Percentiles rank a stretch among this genome's conserved stretches.
phyloP scores from a whole-genome alignment of 2,329 filamentous ascomycete genomes.

The Exserohilum rostratum region DNA sequence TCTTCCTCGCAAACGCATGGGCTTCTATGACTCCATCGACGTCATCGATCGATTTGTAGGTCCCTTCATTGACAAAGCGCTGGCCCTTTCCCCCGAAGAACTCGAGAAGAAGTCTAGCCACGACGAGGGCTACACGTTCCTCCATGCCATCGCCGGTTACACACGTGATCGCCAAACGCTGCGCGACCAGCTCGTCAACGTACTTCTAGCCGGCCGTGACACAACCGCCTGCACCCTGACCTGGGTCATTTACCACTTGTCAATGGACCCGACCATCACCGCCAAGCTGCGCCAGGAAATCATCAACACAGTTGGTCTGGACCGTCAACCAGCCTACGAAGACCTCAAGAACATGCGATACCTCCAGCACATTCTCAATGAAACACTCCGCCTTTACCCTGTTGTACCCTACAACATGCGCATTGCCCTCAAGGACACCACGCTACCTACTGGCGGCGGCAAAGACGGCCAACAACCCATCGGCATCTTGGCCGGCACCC shows the following conservation, averaged over 20 bases:
- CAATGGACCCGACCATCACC: conserved; percentile 70
- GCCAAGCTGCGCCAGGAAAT: conserved; percentile 77
- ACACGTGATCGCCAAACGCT: conserved; percentile 72
- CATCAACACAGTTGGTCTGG: conserved; percentile 66
- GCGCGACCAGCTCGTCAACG: conserved; percentile 75
- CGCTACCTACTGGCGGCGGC: conserved; percentile 57
- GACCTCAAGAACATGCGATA: conserved; percentile 90
- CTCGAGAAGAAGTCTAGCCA: conserved; percentile 74
- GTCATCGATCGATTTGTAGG: conserved; percentile 78
- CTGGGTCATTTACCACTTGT: conserved; percentile 83
- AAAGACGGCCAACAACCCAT: conserved; percentile 53
- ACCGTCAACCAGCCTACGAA: conserved; percentile 69
- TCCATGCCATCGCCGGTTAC: conserved; percentile 82
- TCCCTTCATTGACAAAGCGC: conserved; percentile 75
- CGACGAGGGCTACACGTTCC: conserved; percentile 78
- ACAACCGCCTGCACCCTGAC: conserved; percentile 83
- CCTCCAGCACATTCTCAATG: conserved; percentile 49
- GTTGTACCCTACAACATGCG: conserved; percentile 59
- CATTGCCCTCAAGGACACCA: conserved; percentile 54
- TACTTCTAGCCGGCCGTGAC: conserved; percentile 84
- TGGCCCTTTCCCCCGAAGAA: conserved; percentile 72
- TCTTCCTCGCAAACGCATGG: conserved; percentile 65
- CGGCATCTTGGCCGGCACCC: conserved; percentile 52
- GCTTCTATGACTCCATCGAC: conserved; percentile 68
- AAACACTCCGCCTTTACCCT: conserved; percentile 55